Evolutionary conservation across 805 yeast genomes (phyloP).

Genomic region (Candida tallmaniae): DNA sequence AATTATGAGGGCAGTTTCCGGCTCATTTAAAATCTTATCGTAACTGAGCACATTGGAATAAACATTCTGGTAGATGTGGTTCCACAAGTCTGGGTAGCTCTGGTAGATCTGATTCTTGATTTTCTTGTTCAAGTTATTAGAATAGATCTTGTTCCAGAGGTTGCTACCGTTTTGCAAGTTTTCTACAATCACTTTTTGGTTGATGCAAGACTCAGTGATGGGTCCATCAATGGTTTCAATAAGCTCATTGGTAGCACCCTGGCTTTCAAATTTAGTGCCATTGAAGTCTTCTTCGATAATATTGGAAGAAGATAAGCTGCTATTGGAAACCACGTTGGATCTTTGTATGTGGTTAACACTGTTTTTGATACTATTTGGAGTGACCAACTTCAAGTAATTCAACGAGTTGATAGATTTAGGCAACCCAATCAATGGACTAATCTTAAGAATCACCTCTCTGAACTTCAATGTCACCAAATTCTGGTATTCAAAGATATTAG

Average conservation of each 20-base stretch:
- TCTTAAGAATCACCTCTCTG: conserved; percentile 74
- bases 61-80: conserved; percentile 63
- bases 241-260: conserved; percentile 7
- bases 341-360: conserved; percentile 21
- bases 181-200: conserved; percentile 20
- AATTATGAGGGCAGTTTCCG: conserved; percentile 73
- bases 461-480: conserved; percentile 45
- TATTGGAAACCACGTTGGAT: conserved; percentile 25
- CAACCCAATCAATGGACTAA: conserved; percentile 75
- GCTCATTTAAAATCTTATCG: conserved; percentile 54
- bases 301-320: conserved; percentile 32
- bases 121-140: conserved; percentile 63
- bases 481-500: conserved; percentile 35
- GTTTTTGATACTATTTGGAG: conserved; percentile 47
- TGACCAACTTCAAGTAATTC: conserved; percentile 55
- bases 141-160: conserved; percentile 71
- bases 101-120: conserved; percentile 62
- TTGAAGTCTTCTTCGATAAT: conserved; percentile 35
- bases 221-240: conserved; percentile 42
- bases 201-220: conserved; percentile 26
- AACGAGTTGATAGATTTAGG: conserved; percentile 83
- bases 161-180: conserved; percentile 48
- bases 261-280: conserved; percentile 31
- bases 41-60: conserved; percentile 76
- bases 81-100: conserved; percentile 86